These are phyloP conservation scores for Huntiella abstrusa DNA, from an alignment of 2,329 filamentous ascomycete species.

Conservation along the genomic window DNA sequence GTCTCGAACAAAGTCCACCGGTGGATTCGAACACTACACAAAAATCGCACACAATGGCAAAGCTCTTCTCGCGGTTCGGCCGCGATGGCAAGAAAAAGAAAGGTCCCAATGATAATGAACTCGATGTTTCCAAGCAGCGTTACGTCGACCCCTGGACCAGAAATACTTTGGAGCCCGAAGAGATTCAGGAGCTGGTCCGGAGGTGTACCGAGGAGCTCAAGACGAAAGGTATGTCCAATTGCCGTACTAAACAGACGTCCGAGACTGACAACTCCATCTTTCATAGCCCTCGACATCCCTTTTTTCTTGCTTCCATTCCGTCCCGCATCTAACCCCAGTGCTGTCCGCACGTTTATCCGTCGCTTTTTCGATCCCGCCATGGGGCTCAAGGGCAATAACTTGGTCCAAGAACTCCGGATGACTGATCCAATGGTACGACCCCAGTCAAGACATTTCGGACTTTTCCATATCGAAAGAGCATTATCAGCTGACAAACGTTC, in stretches of 20 bases:
- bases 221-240: slow-evolving; percentile 53
- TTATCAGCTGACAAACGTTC: not conserved
- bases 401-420: slow-evolving; percentile 76
- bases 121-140: slow-evolving; percentile 45
- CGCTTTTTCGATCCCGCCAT: slow-evolving; percentile 68
- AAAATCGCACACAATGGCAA: slow-evolving; percentile 27
- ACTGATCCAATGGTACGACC: slow-evolving; percentile 73
- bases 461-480: not conserved
- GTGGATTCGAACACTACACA: too few relatives aligned
- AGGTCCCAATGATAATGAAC: slow-evolving; percentile 28
- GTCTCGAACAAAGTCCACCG: not conserved
- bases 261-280: not conserved
- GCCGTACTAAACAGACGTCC: not conserved
- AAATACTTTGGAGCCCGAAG: slow-evolving; percentile 66
- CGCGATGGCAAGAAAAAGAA: slow-evolving; percentile 60
- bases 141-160: slow-evolving; percentile 84
- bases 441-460: slow-evolving; percentile 5
- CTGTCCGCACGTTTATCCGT: slow-evolving; percentile 77
- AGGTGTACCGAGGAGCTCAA: slow-evolving; percentile 85
- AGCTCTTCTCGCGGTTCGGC: slow-evolving; percentile 44
- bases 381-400: slow-evolving; percentile 44
- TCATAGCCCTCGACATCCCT: slow-evolving; percentile 63
- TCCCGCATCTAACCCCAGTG: slow-evolving; percentile 78
- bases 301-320: slow-evolving; percentile 90
- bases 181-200: slow-evolving; percentile 72